Conservation (phyloP, 352 stramenopile species). For the Globisporangium rhizosaccharum region DNA sequence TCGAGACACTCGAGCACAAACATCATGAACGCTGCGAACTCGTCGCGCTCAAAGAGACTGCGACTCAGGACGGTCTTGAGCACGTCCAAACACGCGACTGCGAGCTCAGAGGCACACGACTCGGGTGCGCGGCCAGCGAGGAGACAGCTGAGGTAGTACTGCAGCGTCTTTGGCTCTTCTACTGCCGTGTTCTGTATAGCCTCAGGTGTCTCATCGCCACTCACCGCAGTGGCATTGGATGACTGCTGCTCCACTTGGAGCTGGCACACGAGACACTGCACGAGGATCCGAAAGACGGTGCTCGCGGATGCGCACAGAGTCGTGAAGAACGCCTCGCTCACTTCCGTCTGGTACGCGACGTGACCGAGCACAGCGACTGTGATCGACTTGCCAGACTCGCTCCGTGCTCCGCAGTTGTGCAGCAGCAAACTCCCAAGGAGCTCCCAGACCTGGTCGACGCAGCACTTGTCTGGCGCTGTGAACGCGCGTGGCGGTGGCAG, state of each 20-base stretch:
- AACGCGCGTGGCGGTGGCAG: slow-evolving; percentile 22
- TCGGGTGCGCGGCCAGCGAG: slow-evolving; percentile 8
- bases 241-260: background rate
- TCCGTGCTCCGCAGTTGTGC: slow-evolving; percentile 30
- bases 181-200: background rate
- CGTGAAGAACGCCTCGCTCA: slow-evolving; percentile 44
- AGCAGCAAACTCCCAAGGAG: slow-evolving; percentile 51
- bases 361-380: slow-evolving; percentile 43
- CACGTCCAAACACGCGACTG: slow-evolving; percentile 38
- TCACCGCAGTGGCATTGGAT: background rate
- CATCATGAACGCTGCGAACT: slow-evolving; percentile 61
- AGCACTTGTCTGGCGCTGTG: slow-evolving; percentile 14
- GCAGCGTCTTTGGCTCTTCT: slow-evolving; percentile 5
- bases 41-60: slow-evolving; percentile 45
- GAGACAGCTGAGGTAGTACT: slow-evolving; percentile 16
- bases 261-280: slow-evolving; percentile 24
- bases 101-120: slow-evolving; percentile 9
- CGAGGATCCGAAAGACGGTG: slow-evolving; percentile 37
- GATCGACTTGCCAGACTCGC: slow-evolving; percentile 23
- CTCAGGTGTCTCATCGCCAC: background rate
- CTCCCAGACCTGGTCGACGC: slow-evolving; percentile 58
- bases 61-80: slow-evolving; percentile 29
- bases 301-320: slow-evolving; percentile 48
- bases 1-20: slow-evolving; percentile 54
- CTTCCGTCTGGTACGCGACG: slow-evolving; percentile 40